Conservation (phyloP, 1,284 basidiomycete genomes). For the Phellopilus nigrolimitatus region DNA sequence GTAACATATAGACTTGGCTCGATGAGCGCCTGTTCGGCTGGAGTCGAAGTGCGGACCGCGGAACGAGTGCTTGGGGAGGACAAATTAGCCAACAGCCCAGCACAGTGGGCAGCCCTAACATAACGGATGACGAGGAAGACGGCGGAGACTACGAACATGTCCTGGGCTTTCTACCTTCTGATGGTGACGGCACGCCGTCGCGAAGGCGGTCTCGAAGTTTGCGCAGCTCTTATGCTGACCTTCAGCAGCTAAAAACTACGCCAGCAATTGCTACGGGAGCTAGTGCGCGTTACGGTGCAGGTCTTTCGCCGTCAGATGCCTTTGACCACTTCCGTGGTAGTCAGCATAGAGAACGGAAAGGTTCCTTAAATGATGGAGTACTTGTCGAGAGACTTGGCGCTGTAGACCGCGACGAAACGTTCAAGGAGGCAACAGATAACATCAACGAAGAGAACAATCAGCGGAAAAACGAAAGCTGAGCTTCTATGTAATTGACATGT, state of each 20-base stretch:
- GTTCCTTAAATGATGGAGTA: conserved; percentile 60
- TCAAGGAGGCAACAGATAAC: conserved; percentile 52
- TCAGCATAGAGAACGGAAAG: conserved; percentile 47
- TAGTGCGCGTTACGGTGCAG: conserved; percentile 16
- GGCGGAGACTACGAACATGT: conserved; percentile 79
- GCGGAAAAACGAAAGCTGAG: conserved; percentile 1
- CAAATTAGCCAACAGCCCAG: conserved; percentile 52
- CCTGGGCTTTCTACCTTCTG: conserved; percentile 51
- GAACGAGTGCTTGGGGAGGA: conserved; percentile 76
- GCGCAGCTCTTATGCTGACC: conserved; percentile 71
- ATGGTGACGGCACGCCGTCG: conserved; percentile 36
- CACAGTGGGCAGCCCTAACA: conserved; percentile 60
- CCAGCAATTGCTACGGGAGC: conserved; percentile 22
- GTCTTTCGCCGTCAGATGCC: conserved; percentile 28
- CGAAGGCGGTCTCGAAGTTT: conserved; percentile 54
- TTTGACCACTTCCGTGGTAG: conserved; percentile 39
- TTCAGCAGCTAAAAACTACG: conserved; percentile 57
- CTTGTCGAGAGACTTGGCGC: conserved; percentile 57
- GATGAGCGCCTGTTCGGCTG: conserved; percentile 93
- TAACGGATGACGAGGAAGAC: conserved; percentile 67
- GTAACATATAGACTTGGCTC: conserved; percentile 64
- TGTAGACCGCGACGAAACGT: conserved; percentile 47
- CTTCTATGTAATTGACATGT: background rate
- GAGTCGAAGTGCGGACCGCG: conserved; percentile 66
- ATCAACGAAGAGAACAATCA: conserved; percentile 53